Evolutionary conservation across 345 rosid genomes (phyloP), one percentile per base, ranked within the genome.

Genomic region (Hevea brasiliensis): DNA sequence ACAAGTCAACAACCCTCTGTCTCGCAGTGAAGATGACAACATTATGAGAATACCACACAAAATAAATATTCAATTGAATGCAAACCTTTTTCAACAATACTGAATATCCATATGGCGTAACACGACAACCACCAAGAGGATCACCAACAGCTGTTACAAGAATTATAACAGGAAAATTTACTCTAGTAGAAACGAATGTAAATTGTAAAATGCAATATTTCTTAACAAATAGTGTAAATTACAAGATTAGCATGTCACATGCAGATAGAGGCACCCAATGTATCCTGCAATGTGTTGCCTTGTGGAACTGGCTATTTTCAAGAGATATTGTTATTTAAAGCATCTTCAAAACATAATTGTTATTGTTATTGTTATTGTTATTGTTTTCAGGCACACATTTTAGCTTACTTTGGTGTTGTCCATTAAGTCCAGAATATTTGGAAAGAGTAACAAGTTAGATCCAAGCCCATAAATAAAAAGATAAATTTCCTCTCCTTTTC

Each of bases 41-140:
- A n/a, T n/a, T 4, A 23, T 70, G 72, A 65, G 40, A 76, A 17
- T 68, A 62, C 23, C 56, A 55, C 48, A 45, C 64, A 14, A 27
- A 17, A 21, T 1, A 17, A 70, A 64, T 17, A 62, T 47, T 17
- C 42, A 68, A 26, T 42, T 42, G 61, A 73, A 61, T 8, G 50
- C 81, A 67, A 61, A 89, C 97, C 97, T 92, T 89, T 81, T 82
- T 83, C 84, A 92, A 79, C 92, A 92, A 80, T 53, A 81, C 72
- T 2, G 98, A 86, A 75, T 92, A 94, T 73, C 97, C 98, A 78
- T 83, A 83, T 26, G 98, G 97, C 26, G 98, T 90, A 61, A 94
- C 76, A 26, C 82, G 68, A 73, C 98, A 94, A 59, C 97, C 92
- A 44, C 98, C 98, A 8, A 92, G 86, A 68, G 98, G 97, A 86